Percentiles rank a stretch among this genome's conserved stretches.
Evolutionary conservation across 768 basidiomycete genomes (phyloP).

Genomic region (Phlebiopsis flavidoalba): DNA sequence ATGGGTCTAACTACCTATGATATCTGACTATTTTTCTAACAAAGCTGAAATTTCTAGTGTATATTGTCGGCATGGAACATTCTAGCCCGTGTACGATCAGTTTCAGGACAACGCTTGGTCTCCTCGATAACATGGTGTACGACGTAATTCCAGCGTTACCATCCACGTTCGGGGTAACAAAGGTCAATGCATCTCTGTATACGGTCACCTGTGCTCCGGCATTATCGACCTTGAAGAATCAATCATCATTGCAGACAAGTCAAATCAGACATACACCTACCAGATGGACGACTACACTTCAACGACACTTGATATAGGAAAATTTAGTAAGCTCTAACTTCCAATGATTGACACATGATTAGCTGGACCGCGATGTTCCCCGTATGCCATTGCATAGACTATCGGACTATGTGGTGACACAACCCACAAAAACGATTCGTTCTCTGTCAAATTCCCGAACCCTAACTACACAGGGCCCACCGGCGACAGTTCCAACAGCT

Average conservation of each 20-base stretch:
- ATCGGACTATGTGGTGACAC: too few species aligned
- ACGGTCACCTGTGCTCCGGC: background rate
- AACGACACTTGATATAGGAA: too few species aligned
- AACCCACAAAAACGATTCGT: too few species aligned
- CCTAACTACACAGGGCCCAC: too few species aligned
- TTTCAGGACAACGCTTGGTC: background rate
- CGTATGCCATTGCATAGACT: too few species aligned
- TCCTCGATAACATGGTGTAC: conserved; percentile 1
- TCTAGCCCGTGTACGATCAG: background rate
- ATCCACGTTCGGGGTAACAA: background rate
- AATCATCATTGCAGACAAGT: background rate
- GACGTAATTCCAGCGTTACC: background rate
- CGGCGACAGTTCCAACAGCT: too few species aligned
- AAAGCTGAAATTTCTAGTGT: too few species aligned
- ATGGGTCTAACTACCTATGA: background rate
- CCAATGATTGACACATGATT: background rate
- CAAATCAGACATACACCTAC: background rate
- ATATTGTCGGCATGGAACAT: background rate
- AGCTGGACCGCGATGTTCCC: too few species aligned
- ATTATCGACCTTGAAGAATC: background rate
- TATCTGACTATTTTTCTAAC: too few species aligned
- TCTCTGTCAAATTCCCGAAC: too few species aligned
- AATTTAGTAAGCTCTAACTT: background rate
- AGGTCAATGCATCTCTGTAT: background rate
- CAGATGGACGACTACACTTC: background rate